Conservation (phyloP, 2,329 filamentous ascomycete genomes). For the Huntiella abstrusa region DNA sequence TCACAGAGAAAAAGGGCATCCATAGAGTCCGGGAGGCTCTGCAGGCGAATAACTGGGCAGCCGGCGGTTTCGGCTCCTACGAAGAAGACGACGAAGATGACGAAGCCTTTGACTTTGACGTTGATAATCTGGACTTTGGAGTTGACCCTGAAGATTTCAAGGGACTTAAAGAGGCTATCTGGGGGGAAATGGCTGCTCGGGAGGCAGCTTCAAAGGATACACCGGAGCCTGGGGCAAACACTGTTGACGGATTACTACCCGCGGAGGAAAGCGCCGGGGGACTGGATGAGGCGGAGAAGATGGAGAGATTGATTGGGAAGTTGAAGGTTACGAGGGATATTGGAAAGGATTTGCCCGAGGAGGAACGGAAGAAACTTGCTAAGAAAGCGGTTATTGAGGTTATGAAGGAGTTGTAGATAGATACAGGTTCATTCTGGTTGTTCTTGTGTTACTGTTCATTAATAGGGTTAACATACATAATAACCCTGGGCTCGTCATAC, state of each 20-base stretch:
- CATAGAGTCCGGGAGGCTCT: conserved; percentile 40
- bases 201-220: conserved; percentile 14
- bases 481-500: too few species aligned
- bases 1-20: conserved; percentile 37
- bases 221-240: not conserved
- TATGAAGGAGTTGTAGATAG: conserved; percentile 35
- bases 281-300: conserved; percentile 35
- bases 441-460: not conserved
- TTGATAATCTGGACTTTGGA: conserved; percentile 29
- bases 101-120: conserved; percentile 22
- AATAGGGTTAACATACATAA: not conserved
- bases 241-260: not conserved
- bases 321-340: conserved; percentile 42
- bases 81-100: conserved; percentile 18
- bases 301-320: conserved; percentile 46
- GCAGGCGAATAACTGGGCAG: conserved; percentile 44
- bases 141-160: conserved; percentile 31
- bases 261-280: conserved; percentile 20
- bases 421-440: too few species aligned
- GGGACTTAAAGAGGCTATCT: conserved; percentile 33
- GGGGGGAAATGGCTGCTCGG: conserved; percentile 20
- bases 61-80: conserved; percentile 12
- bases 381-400: conserved; percentile 43
- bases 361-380: conserved; percentile 41
- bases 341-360: conserved; percentile 38